Evolutionary conservation across 495 filamentous ascomycete species (phyloP).

Genomic region (Bryoglossum gracile): DNA sequence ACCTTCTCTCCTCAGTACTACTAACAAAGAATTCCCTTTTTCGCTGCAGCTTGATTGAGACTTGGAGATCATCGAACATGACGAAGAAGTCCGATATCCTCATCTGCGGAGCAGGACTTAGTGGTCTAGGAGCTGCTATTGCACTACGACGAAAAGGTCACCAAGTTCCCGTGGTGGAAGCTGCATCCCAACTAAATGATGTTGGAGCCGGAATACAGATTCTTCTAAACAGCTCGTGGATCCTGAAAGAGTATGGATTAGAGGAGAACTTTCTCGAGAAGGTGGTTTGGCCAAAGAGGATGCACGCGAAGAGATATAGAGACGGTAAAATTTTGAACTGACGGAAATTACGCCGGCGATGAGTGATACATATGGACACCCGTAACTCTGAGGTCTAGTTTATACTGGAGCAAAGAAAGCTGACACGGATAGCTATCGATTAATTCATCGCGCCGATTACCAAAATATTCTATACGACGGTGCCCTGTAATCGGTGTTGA

Average conservation of each 20-base stretch:
- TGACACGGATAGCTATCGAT: not conserved
- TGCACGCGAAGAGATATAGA: conserved; percentile 7
- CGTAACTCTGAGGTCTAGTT: not conserved
- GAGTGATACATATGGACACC: conserved; percentile 4
- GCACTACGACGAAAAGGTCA: conserved; percentile 50
- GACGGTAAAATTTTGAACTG: conserved; percentile 4
- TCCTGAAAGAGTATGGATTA: conserved; percentile 4
- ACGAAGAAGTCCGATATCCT: conserved; percentile 29
- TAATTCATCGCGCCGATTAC: conserved; percentile 5
- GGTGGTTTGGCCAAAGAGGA: conserved; percentile 9
- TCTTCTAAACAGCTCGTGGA: conserved; percentile 13
- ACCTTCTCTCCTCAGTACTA: too few relatives aligned
- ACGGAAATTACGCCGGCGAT: not conserved
- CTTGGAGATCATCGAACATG: not conserved
- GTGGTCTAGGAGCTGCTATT: conserved; percentile 58
- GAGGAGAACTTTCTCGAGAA: conserved; percentile 9
- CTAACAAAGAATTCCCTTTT: too few relatives aligned
- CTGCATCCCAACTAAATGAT: conserved; percentile 50
- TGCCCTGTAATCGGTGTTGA: not conserved
- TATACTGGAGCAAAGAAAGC: not conserved
- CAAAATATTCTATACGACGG: conserved; percentile 3
- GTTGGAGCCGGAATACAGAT: conserved; percentile 24
- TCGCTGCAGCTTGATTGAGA: too few relatives aligned
- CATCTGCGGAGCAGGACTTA: conserved; percentile 58
- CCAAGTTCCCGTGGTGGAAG: conserved; percentile 52